Percentiles rank a stretch among this genome's conserved stretches.
Conservation (phyloP, 1,284 basidiomycete genomes). For the Microstroma glucosiphilum region DNA sequence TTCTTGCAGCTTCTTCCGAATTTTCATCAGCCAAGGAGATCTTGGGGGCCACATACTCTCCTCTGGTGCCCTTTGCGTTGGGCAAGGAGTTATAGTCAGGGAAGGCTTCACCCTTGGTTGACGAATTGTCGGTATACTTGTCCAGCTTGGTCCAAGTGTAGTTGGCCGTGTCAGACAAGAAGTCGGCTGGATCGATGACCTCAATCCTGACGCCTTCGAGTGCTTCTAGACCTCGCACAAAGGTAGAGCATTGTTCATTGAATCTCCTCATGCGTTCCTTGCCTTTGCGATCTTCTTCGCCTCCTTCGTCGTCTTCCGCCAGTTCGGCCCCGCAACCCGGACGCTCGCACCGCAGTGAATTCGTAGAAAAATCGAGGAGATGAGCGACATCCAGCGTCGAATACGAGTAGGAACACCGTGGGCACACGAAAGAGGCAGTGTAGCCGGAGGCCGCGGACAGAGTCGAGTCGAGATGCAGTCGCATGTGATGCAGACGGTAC, state of each 20-base stretch:
- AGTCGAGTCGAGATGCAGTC: conserved; percentile 73
- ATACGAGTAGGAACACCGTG: conserved; percentile 77
- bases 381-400: conserved; percentile 78
- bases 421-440: conserved; percentile 91
- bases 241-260: conserved; percentile 80
- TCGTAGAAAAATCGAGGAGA: conserved; percentile 62
- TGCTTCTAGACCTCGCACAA: conserved; percentile 77
- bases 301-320: conserved; percentile 77
- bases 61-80: conserved; percentile 6
- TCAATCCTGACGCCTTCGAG: conserved; percentile 68
- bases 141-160: background rate
- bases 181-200: conserved; percentile 52
- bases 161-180: conserved; percentile 60
- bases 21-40: conserved; percentile 41
- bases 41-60: conserved; percentile 12
- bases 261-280: conserved; percentile 93
- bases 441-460: conserved; percentile 56
- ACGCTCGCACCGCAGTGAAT: conserved; percentile 44
- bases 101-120: background rate
- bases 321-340: conserved; percentile 62
- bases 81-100: background rate
- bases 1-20: conserved; percentile 53
- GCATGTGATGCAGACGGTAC: conserved; percentile 94
- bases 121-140: background rate
- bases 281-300: conserved; percentile 71